Percentiles rank a stretch among this genome's conserved stretches.
These are phyloP conservation scores for Dissoconium aciculare DNA, from an alignment of 2,329 filamentous ascomycete species.

Conservation along the genomic window DNA sequence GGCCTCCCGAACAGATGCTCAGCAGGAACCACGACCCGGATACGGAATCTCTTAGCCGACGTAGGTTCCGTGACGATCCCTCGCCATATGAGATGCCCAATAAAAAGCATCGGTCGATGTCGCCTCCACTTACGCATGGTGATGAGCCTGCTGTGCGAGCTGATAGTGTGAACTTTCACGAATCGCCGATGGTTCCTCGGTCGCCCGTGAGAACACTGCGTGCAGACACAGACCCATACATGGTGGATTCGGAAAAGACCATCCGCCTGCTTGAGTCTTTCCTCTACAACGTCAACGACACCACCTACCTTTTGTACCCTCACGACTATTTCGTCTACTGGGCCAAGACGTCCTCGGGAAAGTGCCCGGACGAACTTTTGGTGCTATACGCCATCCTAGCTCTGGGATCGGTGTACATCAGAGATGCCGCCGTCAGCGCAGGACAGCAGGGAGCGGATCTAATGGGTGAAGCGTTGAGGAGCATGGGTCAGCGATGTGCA, in stretches of 20 bases:
- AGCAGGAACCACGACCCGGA: constrained; percentile 9
- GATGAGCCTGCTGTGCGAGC: neutral
- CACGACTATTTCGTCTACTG: constrained; percentile 39
- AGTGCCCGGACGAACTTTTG: constrained; percentile 36
- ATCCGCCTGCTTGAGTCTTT: constrained; percentile 40
- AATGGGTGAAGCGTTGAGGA: constrained; percentile 42
- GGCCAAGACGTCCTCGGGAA: constrained; percentile 33
- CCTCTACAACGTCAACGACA: constrained; percentile 42
- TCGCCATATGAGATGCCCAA: constrained; percentile 10
- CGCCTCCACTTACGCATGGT: constrained; percentile 9
- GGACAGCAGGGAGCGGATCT: constrained; percentile 39
- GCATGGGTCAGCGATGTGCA: constrained; percentile 34
- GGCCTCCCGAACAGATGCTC: constrained; percentile 10
- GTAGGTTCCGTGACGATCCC: constrained; percentile 16
- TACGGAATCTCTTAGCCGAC: constrained; percentile 14
- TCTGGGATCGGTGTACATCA: constrained; percentile 42
- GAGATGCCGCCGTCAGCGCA: constrained; percentile 27
- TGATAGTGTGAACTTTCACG: constrained; percentile 9
- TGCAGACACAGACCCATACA: constrained; percentile 41
- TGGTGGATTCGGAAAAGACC: constrained; percentile 35
- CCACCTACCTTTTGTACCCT: constrained; percentile 43
- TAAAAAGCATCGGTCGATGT: constrained; percentile 21
- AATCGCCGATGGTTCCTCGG: constrained; percentile 11
- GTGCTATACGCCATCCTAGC: constrained; percentile 46
- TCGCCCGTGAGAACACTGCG: constrained; percentile 20